phyloP scores from a whole-genome alignment of 2,329 filamentous ascomycete species.

The Ascochyta pisi region DNA sequence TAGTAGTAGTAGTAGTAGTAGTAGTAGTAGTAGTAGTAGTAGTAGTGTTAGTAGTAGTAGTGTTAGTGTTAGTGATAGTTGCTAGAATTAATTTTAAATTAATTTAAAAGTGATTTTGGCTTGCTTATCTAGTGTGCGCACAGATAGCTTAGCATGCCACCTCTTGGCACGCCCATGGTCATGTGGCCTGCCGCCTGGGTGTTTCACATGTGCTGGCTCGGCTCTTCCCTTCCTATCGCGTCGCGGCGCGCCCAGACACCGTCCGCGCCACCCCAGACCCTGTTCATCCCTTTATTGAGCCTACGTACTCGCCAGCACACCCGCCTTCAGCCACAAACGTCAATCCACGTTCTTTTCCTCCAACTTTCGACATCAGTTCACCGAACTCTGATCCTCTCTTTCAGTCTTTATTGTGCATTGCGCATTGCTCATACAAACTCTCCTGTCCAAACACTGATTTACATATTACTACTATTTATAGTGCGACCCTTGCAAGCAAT shows the following conservation, averaged over 20 bases:
- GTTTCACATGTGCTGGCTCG: constrained; percentile 16
- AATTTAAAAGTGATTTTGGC: no score
- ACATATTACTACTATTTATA: constrained; percentile 10
- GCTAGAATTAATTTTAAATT: no score
- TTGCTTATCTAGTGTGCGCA: no score
- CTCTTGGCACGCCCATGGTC: no score
- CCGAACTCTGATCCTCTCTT: constrained; percentile 7
- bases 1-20: no score
- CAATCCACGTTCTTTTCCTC: constrained; percentile 7
- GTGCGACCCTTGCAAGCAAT: constrained; percentile 8
- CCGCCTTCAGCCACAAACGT: constrained; percentile 17
- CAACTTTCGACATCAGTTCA: neutral
- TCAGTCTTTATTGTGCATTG: neutral
- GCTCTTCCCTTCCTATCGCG: constrained; percentile 17
- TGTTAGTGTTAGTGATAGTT: no score
- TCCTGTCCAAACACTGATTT: constrained; percentile 1
- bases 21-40: no score
- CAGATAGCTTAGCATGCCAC: no score
- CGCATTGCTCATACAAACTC: constrained; percentile 4
- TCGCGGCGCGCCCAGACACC: constrained; percentile 7
- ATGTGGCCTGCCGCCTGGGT: no score
- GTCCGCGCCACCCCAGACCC: constrained; percentile 21
- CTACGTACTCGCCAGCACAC: no score
- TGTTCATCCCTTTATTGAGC: constrained; percentile 21
- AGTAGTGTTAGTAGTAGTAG: no score